Conservation (phyloP, 352 stramenopile genomes). For the Phytophthora pluvialis region DNA sequence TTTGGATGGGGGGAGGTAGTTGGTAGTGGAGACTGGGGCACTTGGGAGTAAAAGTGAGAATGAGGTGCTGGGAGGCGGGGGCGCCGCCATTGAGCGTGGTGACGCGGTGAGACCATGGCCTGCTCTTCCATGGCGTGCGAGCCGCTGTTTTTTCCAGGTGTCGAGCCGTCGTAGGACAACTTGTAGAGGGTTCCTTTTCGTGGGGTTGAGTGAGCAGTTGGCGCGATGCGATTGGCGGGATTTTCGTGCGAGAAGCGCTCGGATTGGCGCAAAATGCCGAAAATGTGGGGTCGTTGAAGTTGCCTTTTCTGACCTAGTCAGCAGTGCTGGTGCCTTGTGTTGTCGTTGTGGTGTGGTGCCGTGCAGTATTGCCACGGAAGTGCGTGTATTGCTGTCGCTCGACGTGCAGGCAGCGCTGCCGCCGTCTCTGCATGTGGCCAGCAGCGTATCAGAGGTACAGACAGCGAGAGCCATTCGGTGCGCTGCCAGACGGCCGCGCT, state of each 20-base stretch:
- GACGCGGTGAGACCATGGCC: constrained; percentile 32
- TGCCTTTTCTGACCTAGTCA: constrained; percentile 16
- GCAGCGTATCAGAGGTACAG: background rate
- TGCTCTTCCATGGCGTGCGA: constrained; percentile 27
- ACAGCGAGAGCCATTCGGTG: background rate
- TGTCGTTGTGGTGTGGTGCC: constrained; percentile 10
- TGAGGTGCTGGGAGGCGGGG: constrained; percentile 2
- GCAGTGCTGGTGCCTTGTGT: background rate
- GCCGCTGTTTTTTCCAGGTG: constrained; percentile 27
- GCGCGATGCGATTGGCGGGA: constrained; percentile 1
- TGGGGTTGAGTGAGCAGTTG: constrained; percentile 16
- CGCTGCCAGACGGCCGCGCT: constrained; percentile 2
- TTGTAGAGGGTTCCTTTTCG: constrained; percentile 11
- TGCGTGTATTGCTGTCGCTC: constrained; percentile 3
- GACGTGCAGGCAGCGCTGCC: background rate
- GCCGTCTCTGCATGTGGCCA: constrained; percentile 4
- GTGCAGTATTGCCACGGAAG: no score
- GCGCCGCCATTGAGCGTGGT: constrained; percentile 8
- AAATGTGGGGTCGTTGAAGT: constrained; percentile 29
- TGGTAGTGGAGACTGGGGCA: constrained; percentile 16
- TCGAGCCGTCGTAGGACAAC: constrained; percentile 22
- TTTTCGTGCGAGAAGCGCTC: background rate
- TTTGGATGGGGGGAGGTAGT: background rate
- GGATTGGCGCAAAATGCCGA: constrained; percentile 13
- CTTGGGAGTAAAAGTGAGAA: constrained; percentile 29